Conservation (phyloP, 768 basidiomycete genomes). For the Lactarius vividus region DNA sequence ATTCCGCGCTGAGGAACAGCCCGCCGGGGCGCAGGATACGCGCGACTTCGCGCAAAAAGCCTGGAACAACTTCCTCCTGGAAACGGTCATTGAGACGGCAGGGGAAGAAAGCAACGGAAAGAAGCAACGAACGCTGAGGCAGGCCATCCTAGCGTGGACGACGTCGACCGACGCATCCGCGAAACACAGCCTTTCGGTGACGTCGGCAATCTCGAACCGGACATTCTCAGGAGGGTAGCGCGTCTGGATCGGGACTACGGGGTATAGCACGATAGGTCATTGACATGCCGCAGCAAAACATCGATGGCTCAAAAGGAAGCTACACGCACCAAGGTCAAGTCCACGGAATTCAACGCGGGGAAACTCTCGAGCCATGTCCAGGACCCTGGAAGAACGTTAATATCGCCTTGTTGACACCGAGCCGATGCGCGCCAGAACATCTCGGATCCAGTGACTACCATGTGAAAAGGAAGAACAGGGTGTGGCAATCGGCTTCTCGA, state of each 20-base stretch:
- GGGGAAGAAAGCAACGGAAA: neutral
- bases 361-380: conserved; percentile 70
- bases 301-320: conserved; percentile 15
- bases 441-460: neutral
- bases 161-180: conserved; percentile 55
- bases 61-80: conserved; percentile 56
- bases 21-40: conserved; percentile 72
- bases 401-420: neutral
- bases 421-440: neutral
- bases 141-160: conserved; percentile 60
- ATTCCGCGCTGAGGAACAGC: conserved; percentile 64
- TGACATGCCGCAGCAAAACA: neutral
- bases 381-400: conserved; percentile 47
- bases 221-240: conserved; percentile 59
- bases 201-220: conserved; percentile 65
- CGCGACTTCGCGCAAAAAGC: conserved; percentile 53
- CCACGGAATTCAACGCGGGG: conserved; percentile 65
- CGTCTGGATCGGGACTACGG: conserved; percentile 69
- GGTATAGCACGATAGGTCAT: neutral
- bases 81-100: conserved; percentile 12
- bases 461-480: neutral
- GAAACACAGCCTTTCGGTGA: conserved; percentile 49
- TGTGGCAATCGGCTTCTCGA: conserved; percentile 22
- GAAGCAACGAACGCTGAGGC: conserved; percentile 54
- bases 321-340: conserved; percentile 67